Conservation (phyloP, 208 protist genomes). For the Crithidia sp. region DNA sequence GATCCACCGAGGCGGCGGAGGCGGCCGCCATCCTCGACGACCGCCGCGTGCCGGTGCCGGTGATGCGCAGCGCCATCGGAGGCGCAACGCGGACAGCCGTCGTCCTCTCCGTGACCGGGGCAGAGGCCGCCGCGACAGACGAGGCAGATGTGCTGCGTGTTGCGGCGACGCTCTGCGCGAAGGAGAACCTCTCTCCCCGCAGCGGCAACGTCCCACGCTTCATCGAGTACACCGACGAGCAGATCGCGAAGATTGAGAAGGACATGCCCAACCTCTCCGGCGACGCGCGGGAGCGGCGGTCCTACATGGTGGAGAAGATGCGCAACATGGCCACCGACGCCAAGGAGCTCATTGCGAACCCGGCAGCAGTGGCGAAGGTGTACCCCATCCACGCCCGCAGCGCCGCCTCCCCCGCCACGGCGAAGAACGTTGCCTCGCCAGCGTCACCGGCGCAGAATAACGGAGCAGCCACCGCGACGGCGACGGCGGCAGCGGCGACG, state of each 20-base stretch:
- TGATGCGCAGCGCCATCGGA: conserved; percentile 56
- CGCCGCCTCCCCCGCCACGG: conserved; percentile 1
- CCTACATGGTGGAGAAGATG: conserved; percentile 44
- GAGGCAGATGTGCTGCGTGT: conserved; percentile 44
- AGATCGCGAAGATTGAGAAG: conserved; percentile 38
- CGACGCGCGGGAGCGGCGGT: conserved; percentile 29
- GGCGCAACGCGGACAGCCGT: conserved; percentile 47
- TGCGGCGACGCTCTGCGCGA: conserved; percentile 32
- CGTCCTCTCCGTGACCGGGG: conserved; percentile 38
- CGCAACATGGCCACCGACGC: conserved; percentile 45
- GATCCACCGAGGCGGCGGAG: conserved; percentile 38
- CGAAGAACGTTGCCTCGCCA: conserved; percentile 6
- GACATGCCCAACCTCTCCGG: conserved; percentile 25
- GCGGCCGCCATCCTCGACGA: conserved; percentile 48
- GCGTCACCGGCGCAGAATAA: not conserved
- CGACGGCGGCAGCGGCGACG: not conserved
- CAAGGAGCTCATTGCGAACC: conserved; percentile 44
- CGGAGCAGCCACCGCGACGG: not conserved
- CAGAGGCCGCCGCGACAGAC: conserved; percentile 24
- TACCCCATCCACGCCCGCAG: conserved; percentile 39
- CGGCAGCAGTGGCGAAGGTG: conserved; percentile 44
- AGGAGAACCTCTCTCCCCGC: conserved; percentile 48
- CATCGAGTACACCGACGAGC: conserved; percentile 52
- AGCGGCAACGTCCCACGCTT: conserved; percentile 72
- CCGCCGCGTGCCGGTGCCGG: conserved; percentile 40